These are phyloP conservation scores for Apiotrichum veenhuisii DNA, from an alignment of 1,284 basidiomycete species.

Conservation along the genomic window DNA sequence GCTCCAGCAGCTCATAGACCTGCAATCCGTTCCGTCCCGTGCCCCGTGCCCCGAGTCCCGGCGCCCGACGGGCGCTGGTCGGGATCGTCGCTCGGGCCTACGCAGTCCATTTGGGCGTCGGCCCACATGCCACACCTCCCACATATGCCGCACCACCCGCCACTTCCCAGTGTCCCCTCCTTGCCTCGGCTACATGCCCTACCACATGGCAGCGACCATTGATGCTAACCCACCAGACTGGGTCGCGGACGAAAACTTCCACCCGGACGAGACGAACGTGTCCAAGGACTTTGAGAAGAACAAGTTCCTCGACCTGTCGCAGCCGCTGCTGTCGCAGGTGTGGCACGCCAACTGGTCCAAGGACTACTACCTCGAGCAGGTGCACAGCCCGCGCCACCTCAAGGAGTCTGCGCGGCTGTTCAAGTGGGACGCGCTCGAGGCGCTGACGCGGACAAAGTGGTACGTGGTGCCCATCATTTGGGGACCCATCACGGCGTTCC, in stretches of 20 bases:
- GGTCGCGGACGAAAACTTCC: constrained; percentile 80
- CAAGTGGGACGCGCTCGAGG: constrained; percentile 65
- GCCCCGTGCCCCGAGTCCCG: too few species aligned
- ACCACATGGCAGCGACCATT: too few species aligned
- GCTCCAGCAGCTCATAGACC: too few species aligned
- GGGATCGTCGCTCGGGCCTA: too few species aligned
- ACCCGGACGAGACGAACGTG: constrained; percentile 79
- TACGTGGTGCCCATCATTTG: constrained; percentile 90
- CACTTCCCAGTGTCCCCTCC: too few species aligned
- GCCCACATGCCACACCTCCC: too few species aligned
- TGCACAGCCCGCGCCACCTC: constrained; percentile 92
- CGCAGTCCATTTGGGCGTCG: too few species aligned
- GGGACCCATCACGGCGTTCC: constrained; percentile 79
- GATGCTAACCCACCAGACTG: too few species aligned
- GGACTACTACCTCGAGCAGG: constrained; percentile 92
- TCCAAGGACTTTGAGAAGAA: constrained; percentile 76
- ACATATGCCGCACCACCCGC: too few species aligned
- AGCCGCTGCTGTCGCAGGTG: constrained; percentile 59
- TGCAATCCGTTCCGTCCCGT: too few species aligned
- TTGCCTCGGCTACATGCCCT: too few species aligned
- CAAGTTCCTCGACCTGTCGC: constrained; percentile 86
- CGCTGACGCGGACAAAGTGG: constrained; percentile 87
- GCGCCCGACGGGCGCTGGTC: too few species aligned
- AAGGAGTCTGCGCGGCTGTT: constrained; percentile 84
- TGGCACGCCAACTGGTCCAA: constrained; percentile 59